Evolutionary conservation across 2,329 filamentous ascomycete genomes (phyloP).

Genomic region (Epichloe aotearoae): DNA sequence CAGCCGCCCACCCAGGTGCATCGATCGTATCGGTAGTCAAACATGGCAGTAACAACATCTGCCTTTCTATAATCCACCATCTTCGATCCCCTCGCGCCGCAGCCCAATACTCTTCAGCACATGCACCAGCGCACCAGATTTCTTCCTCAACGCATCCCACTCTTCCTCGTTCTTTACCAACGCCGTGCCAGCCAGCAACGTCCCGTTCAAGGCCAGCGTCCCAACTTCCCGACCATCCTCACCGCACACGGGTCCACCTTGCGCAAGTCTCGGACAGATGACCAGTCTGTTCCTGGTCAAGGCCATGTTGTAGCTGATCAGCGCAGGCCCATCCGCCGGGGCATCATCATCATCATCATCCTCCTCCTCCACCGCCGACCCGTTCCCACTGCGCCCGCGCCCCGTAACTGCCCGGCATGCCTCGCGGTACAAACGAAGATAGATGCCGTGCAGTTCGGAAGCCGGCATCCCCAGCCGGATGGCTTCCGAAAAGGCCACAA

Average conservation of each 20-base stretch:
- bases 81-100: conserved; percentile 6
- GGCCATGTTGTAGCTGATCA: conserved; percentile 50
- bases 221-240: conserved; percentile 25
- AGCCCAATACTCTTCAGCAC: conserved; percentile 19
- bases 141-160: conserved; percentile 38
- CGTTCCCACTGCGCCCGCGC: background rate
- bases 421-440: conserved; percentile 33
- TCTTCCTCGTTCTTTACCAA: conserved; percentile 46
- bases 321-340: conserved; percentile 26
- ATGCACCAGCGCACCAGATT: conserved; percentile 11
- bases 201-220: conserved; percentile 42
- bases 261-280: conserved; percentile 39
- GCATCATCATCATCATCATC: conserved; percentile 8
- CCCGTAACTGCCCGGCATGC: conserved; percentile 26
- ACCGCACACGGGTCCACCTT: conserved; percentile 27
- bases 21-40: no score
- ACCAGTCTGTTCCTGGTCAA: conserved; percentile 42
- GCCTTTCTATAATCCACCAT: background rate
- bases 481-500: conserved; percentile 29
- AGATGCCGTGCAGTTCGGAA: conserved; percentile 26
- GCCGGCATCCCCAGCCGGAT: conserved; percentile 22
- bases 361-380: background rate
- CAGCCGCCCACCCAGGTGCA: no score
- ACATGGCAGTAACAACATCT: no score
- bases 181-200: conserved; percentile 49